These are phyloP conservation scores for Herpotrichia juniperi DNA, from an alignment of 2,329 filamentous ascomycete genomes.

Conservation along the genomic window DNA sequence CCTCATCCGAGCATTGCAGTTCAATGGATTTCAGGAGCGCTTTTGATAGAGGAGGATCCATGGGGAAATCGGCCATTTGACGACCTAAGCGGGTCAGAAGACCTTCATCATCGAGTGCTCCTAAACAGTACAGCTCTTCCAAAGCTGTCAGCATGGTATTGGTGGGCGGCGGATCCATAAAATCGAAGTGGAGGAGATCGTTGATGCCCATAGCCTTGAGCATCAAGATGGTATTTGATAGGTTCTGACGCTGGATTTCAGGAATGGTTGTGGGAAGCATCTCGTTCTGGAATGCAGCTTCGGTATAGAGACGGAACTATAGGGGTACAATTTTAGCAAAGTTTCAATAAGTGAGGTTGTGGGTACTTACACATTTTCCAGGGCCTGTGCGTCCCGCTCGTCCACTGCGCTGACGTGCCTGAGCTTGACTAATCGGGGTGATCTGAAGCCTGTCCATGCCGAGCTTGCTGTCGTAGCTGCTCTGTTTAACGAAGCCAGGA, in stretches of 20 bases:
- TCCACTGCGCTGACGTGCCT: conserved; percentile 92
- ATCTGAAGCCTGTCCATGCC: conserved; percentile 98
- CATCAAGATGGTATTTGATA: conserved; percentile 93
- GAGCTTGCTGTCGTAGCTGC: conserved; percentile 93
- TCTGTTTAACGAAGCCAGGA: conserved; percentile 97
- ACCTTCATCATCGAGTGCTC: conserved; percentile 92
- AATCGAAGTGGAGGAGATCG: conserved; percentile 94
- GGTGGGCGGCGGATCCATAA: conserved; percentile 97
- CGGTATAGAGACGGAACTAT: conserved; percentile 95
- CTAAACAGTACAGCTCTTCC: conserved; percentile 92
- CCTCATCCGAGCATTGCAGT: conserved; percentile 87
- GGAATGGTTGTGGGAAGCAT: conserved; percentile 97
- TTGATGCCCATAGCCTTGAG: conserved; percentile 99
- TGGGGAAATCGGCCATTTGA: conserved; percentile 98
- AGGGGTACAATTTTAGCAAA: no score
- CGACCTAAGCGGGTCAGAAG: conserved; percentile 87
- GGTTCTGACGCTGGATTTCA: conserved; percentile 93
- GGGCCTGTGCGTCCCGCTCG: conserved; percentile 93
- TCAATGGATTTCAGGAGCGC: conserved; percentile 87
- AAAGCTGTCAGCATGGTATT: conserved; percentile 97
- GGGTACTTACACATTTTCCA: conserved; percentile 62
- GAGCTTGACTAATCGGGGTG: conserved; percentile 94
- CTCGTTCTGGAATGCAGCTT: conserved; percentile 92
- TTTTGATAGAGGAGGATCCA: conserved; percentile 93
- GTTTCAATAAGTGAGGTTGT: no score